phyloP scores from a whole-genome alignment of 805 yeast genomes.

The Ogataea sp. region DNA sequence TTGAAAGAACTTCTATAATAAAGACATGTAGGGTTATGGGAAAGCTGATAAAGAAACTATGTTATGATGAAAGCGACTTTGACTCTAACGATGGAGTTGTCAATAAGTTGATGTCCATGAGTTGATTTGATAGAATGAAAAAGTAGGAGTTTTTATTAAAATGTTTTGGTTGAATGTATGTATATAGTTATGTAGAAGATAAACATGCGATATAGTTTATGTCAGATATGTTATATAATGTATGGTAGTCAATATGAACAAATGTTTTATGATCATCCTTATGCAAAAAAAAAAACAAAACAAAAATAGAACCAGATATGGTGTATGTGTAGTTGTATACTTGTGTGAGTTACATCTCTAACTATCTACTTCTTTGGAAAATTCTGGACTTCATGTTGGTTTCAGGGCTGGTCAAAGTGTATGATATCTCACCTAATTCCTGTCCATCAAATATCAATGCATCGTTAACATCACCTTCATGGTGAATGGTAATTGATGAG shows the following conservation, averaged over 20 bases:
- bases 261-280: neutral
- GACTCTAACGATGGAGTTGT: no score
- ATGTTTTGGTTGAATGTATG: no score
- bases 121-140: neutral
- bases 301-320: no score
- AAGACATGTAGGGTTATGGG: neutral
- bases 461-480: conserved; percentile 48
- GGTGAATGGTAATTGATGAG: conserved; percentile 79
- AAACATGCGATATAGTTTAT: no score
- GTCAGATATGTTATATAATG: no score
- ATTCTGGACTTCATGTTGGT: conserved; percentile 15
- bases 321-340: neutral
- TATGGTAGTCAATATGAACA: no score
- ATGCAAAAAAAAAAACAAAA: no score
- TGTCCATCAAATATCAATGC: conserved; percentile 39
- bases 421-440: conserved; percentile 47
- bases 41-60: neutral
- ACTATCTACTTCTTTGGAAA: conserved; percentile 8
- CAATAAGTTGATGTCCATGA: neutral
- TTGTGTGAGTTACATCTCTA: neutral
- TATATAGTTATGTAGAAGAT: no score
- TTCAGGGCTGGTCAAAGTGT: conserved; percentile 38
- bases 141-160: no score
- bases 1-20: conserved; percentile 5
- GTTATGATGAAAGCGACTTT: neutral